phyloP scores from a whole-genome alignment of 2,329 filamentous ascomycete species.

The Trichophyton schoenleinii region DNA sequence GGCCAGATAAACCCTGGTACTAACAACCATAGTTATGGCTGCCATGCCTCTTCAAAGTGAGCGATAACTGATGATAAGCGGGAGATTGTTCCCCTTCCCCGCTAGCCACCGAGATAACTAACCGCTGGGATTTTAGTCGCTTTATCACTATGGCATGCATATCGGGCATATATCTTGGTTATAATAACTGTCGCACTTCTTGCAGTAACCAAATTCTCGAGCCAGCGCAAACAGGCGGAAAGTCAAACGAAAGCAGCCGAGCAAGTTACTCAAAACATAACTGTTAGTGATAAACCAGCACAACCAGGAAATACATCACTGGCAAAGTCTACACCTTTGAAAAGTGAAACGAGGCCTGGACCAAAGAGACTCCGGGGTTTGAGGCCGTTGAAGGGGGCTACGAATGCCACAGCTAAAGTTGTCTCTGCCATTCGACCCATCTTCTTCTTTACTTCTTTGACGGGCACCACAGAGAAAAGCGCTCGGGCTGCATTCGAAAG shows the following conservation, averaged over 20 bases:
- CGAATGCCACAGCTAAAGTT: neutral
- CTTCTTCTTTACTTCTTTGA: conserved; percentile 82
- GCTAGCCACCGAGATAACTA: neutral
- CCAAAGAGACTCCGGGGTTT: conserved; percentile 13
- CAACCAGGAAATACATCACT: neutral
- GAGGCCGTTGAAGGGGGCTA: conserved; percentile 7
- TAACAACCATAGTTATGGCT: too few relatives aligned
- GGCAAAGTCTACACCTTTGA: neutral
- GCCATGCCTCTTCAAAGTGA: neutral
- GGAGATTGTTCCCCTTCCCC: neutral
- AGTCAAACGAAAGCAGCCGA: neutral
- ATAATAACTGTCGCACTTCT: conserved; percentile 1
- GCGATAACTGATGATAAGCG: neutral
- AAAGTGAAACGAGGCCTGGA: neutral
- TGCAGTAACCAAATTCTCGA: neutral
- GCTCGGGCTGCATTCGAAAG: conserved; percentile 51
- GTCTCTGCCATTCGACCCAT: conserved; percentile 45
- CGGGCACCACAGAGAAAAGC: conserved; percentile 65
- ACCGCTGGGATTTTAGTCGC: conserved; percentile 5
- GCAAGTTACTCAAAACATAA: neutral
- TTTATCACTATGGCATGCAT: conserved; percentile 12
- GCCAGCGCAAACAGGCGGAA: neutral
- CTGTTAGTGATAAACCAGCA: neutral
- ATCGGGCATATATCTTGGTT: conserved; percentile 7
- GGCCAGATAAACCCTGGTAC: neutral